Base-by-base conservation (phyloP, 148 eudicot genomes). In the Nyssa sinensis region DNA sequence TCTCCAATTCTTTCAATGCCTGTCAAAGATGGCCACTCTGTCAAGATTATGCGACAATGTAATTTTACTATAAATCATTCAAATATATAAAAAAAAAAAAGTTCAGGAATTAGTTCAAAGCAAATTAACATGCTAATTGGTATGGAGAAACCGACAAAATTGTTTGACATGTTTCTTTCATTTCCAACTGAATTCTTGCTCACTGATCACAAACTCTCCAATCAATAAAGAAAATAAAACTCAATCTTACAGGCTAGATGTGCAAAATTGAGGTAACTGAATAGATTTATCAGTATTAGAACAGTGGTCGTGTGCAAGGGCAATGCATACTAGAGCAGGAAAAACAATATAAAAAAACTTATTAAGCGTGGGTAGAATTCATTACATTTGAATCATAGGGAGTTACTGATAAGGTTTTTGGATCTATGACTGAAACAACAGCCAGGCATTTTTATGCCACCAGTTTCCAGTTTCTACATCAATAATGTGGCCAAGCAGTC, bases 401-500 rank as follows among this genome's bases (percentile, higher is more conserved):
- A 74, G 90, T 87, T 55, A 92, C 82, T 53, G 97, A 86, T 35
- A 94, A 74, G n/a, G 96, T 94, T 84, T 86, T 92, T 1, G 93
- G 69, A 80, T 94, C 98, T 29, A 92, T 62, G 37, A 92, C 91
- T 39, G 97, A 92, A 57, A 92, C 92, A 81, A 89, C 87, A 81
- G 98, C 97, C 80, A 94, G 90, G 85, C 82, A 87, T 89, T 86
- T 92, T 94, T 69, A 87, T 84, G 65, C 98, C 98, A 64, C 75
- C 74, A 37, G 91, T n/a, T n/a, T n/a, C n/a, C n/a, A n/a, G n/a
- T 81, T 80, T 92, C 96, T 62, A 94, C 97, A n/a, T n/a, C n/a
- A 41, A 94, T 87, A 66, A 94, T 92, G 76, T 94, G 98, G 70
- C 92, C 98, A 47, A 94, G 89, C 94, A 94, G 92, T 60, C 98